A percentile compares a stretch with the other conserved stretches of the same genome.
Conservation (phyloP, 805 yeast species). For the Ogataea pignaliae region DNA sequence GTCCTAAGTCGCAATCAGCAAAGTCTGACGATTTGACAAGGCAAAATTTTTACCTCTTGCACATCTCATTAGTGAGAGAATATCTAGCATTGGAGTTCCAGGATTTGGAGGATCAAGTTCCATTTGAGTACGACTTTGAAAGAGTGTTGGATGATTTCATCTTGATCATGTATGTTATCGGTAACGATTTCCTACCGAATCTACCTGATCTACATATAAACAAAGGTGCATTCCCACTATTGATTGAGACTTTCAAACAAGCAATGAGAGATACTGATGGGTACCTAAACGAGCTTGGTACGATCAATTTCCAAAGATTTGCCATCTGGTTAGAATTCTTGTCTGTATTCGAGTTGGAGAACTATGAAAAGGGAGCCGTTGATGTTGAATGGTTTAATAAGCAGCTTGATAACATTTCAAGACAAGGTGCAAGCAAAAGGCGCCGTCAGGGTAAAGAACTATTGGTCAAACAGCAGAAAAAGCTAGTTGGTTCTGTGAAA, state of each 20-base stretch:
- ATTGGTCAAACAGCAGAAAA: slow-evolving; percentile 68
- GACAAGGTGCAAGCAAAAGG: slow-evolving; percentile 67
- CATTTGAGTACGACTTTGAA: slow-evolving; percentile 80
- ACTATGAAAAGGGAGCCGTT: slow-evolving; percentile 78
- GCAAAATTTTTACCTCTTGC: slow-evolving; percentile 79
- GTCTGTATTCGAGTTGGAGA: slow-evolving; percentile 75
- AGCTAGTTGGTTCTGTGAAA: slow-evolving; percentile 54
- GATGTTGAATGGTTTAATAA: slow-evolving; percentile 91
- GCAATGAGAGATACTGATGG: slow-evolving; percentile 73
- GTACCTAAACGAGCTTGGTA: slow-evolving; percentile 79
- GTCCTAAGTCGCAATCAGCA: slow-evolving; percentile 34
- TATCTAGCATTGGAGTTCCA: slow-evolving; percentile 82
- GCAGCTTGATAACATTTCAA: slow-evolving; percentile 73
- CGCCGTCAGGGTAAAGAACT: slow-evolving; percentile 60
- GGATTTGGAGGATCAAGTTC: slow-evolving; percentile 57
- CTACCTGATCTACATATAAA: slow-evolving; percentile 90
- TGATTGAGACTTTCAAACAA: slow-evolving; percentile 82
- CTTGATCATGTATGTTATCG: slow-evolving; percentile 87
- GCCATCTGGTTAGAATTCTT: slow-evolving; percentile 71
- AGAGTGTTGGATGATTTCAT: slow-evolving; percentile 89
- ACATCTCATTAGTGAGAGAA: slow-evolving; percentile 84
- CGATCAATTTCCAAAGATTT: slow-evolving; percentile 69
- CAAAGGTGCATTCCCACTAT: slow-evolving; percentile 94
- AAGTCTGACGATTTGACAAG: slow-evolving; percentile 51
- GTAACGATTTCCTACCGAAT: slow-evolving; percentile 96